Evolutionary conservation across 2,329 filamentous ascomycete genomes (phyloP), one percentile per base, ranked within the genome.

Genomic region (Grosmannia huntii): DNA sequence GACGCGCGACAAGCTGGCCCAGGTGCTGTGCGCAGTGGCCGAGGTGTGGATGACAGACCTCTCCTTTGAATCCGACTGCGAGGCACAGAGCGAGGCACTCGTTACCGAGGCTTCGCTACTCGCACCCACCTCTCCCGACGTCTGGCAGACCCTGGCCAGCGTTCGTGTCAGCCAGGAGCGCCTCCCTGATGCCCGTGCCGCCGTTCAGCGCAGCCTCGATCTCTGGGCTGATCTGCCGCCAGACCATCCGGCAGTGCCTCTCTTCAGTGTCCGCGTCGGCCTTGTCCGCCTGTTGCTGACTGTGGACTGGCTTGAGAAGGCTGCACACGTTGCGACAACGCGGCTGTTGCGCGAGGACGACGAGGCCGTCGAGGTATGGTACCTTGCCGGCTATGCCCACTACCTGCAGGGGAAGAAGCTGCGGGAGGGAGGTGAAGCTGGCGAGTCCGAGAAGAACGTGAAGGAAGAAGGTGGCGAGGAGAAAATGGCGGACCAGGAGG

Each of bases 11-110:
- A 94, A 94, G 72, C 78, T 97, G 41, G 89, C 90, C 2, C 90
- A 90, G 65, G 89, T 91, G n/a, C 79, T 99, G 41, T 99, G 95
- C 72, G 90, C 89, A 31, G 89, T 97, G 61, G 85, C 89, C 7
- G 94, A 99, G 74, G 90, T 99, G 55, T 99, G 96, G 76, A 99
- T 99, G 94, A 99, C 94, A 12, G 94, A 99, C 74, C 75, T 97
- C 65, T 94, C 88, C 66, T 94, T 82, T 89, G 91, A 96, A 72
- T 83, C 85, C 56, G 90, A 96, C 68, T 94, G 92, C 5, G 94
- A 99, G 74, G 76, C 81, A 64, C 82, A 86, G 64, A 99, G 95
- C 75, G 92, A 99, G 72, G 76, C 82, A 5, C 83, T 96, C 60
- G 83, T 97, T 62, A 95, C 91, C 6, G 90, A 99, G 74, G 94